phyloP scores from a whole-genome alignment of 176 grass and related monocot species.

The Carex pumila region DNA sequence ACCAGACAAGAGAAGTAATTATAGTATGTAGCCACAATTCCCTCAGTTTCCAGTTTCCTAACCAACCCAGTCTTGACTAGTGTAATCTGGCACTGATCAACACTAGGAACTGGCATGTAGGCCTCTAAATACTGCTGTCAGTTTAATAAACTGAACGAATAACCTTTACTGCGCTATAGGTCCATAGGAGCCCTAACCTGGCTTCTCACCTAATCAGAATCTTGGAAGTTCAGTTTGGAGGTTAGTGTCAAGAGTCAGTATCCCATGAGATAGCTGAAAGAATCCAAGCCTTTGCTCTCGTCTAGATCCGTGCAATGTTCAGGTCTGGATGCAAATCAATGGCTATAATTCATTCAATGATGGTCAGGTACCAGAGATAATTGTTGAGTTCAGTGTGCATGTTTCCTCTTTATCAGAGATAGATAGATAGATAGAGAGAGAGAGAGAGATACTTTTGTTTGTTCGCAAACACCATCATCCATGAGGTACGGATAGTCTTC shows the following conservation, averaged over 20 bases:
- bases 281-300: background rate
- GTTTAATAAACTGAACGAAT: background rate
- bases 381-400: background rate
- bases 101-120: background rate
- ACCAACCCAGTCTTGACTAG: constrained; percentile 21
- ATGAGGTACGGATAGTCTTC: constrained; percentile 78
- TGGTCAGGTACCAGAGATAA: background rate
- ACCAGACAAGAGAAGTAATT: background rate
- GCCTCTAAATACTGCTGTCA: background rate
- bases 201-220: background rate
- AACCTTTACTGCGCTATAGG: background rate
- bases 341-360: background rate
- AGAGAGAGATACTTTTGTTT: constrained; percentile 3
- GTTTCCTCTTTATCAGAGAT: background rate
- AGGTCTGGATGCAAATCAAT: background rate
- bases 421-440: constrained; percentile 5
- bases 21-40: background rate
- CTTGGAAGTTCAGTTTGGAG: background rate
- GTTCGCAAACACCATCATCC: constrained; percentile 65
- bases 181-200: background rate
- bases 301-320: background rate
- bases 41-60: background rate
- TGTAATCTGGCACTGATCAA: background rate
- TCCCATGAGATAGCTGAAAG: background rate
- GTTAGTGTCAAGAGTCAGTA: background rate